Percentiles rank a stretch among this genome's conserved stretches.
phyloP scores from a whole-genome alignment of 2,329 filamentous ascomycete genomes.

The Trichoderma afroharzianum region DNA sequence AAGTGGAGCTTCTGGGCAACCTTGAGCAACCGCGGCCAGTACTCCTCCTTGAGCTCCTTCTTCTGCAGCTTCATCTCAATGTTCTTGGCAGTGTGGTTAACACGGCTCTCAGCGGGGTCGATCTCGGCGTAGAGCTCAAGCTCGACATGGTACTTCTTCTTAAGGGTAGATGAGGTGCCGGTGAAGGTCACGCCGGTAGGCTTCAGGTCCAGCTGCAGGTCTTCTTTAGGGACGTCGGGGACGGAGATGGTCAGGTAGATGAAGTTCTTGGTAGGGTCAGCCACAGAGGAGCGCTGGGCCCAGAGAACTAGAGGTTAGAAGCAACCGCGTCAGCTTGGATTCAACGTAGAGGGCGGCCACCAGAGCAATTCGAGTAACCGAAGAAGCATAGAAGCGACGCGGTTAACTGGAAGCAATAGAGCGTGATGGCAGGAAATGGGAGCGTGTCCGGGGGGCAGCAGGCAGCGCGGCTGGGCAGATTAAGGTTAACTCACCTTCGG shows the following conservation, averaged over 20 bases:
- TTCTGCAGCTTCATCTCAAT: constrained; percentile 90
- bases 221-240: constrained; percentile 72
- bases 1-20: constrained; percentile 86
- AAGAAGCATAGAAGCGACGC: background rate
- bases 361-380: background rate
- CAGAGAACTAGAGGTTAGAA: constrained; percentile 68
- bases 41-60: constrained; percentile 93
- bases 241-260: constrained; percentile 90
- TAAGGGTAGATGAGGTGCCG: constrained; percentile 78
- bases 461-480: background rate
- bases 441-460: background rate
- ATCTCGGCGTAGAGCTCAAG: constrained; percentile 90
- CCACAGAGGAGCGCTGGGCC: constrained; percentile 88
- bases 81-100: constrained; percentile 83
- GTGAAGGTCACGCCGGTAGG: constrained; percentile 74
- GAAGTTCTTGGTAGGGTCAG: constrained; percentile 84
- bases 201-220: constrained; percentile 80
- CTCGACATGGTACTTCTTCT: constrained; percentile 80
- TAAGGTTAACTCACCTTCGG: constrained; percentile 35
- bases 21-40: constrained; percentile 94
- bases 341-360: background rate
- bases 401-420: background rate
- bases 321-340: background rate
- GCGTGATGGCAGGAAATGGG: background rate
- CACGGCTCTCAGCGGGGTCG: constrained; percentile 77